Percentiles rank a stretch among this genome's conserved stretches.
Conservation (phyloP, 2,329 filamentous ascomycete genomes). For the Fusarium buharicum region DNA sequence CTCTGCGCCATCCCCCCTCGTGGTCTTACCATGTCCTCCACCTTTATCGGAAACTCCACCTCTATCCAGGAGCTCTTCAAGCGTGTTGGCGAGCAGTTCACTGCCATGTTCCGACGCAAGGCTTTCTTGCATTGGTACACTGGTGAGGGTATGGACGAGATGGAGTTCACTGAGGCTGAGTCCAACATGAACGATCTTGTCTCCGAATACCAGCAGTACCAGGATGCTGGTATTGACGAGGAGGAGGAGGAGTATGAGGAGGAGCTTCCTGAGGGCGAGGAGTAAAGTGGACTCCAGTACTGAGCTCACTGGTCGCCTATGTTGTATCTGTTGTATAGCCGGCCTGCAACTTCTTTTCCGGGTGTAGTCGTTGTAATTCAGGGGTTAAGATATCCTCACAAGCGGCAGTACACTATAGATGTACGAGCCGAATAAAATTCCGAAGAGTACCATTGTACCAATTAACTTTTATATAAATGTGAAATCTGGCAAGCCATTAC, state of each 20-base stretch:
- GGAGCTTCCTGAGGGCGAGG: conserved; percentile 82
- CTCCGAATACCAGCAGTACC: conserved; percentile 99
- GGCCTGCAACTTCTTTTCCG: conserved; percentile 49
- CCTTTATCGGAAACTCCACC: conserved; percentile 99
- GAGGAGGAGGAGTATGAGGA: conserved; percentile 96
- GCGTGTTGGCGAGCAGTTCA: conserved; percentile 99
- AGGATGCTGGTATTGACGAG: conserved; percentile 97
- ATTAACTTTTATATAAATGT: conserved; percentile 11
- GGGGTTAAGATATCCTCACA: conserved; percentile 55
- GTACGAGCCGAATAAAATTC: conserved; percentile 46
- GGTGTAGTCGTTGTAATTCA: conserved; percentile 48
- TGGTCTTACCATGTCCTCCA: conserved; percentile 98
- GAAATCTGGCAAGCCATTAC: too few relatives aligned
- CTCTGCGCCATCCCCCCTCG: conserved; percentile 98
- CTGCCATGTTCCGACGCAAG: conserved; percentile 99
- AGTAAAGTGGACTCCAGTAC: conserved; percentile 44
- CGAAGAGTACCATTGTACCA: conserved; percentile 48
- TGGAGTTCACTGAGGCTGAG: conserved; percentile 99
- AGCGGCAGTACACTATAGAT: conserved; percentile 48
- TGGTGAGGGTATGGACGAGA: conserved; percentile 99
- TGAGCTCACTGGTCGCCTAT: conserved; percentile 25
- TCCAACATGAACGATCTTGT: conserved; percentile 99
- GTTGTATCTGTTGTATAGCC: conserved; percentile 37
- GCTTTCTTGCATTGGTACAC: conserved; percentile 99
- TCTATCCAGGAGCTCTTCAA: conserved; percentile 99